phyloP scores from a whole-genome alignment of 164 flowering plant species.

The Kingdonia uniflora region DNA sequence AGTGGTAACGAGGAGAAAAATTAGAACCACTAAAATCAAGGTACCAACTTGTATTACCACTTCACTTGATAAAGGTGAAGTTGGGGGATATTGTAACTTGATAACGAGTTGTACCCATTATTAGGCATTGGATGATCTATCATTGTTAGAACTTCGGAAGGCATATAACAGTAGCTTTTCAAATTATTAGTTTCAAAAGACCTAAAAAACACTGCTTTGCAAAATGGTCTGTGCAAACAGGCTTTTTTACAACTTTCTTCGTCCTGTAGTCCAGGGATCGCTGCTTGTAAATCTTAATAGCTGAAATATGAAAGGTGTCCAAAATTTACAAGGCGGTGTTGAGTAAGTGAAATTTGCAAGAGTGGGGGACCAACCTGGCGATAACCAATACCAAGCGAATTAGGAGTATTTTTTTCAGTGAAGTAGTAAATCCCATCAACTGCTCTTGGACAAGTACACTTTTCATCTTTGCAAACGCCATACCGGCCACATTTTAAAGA shows the following conservation, averaged over 20 bases:
- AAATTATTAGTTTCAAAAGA: background rate
- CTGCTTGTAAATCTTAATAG: too few relatives aligned
- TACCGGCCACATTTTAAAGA: slow-evolving; percentile 19
- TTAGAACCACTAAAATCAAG: too few relatives aligned
- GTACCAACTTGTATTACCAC: too few relatives aligned
- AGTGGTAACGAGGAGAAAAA: too few relatives aligned
- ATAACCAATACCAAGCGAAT: slow-evolving; percentile 12
- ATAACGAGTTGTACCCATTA: background rate
- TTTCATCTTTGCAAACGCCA: slow-evolving; percentile 19
- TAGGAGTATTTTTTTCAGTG: slow-evolving; percentile 7
- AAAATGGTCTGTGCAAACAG: slow-evolving; percentile 10
- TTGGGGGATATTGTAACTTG: background rate
- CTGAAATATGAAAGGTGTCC: too few relatives aligned
- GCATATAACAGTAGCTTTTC: slow-evolving; percentile 3
- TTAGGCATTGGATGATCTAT: background rate
- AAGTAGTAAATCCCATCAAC: background rate
- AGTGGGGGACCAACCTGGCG: too few relatives aligned
- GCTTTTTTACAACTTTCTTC: slow-evolving; percentile 14
- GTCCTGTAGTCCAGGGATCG: too few relatives aligned
- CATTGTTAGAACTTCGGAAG: background rate
- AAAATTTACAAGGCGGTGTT: slow-evolving; percentile 9
- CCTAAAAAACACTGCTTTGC: slow-evolving; percentile 9
- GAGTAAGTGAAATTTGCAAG: too few relatives aligned
- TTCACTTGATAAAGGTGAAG: background rate
- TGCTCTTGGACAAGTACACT: slow-evolving; percentile 17